phyloP scores from a whole-genome alignment of 371 early-diverging fungal species.

The Basidiobolus heterosporus region DNA sequence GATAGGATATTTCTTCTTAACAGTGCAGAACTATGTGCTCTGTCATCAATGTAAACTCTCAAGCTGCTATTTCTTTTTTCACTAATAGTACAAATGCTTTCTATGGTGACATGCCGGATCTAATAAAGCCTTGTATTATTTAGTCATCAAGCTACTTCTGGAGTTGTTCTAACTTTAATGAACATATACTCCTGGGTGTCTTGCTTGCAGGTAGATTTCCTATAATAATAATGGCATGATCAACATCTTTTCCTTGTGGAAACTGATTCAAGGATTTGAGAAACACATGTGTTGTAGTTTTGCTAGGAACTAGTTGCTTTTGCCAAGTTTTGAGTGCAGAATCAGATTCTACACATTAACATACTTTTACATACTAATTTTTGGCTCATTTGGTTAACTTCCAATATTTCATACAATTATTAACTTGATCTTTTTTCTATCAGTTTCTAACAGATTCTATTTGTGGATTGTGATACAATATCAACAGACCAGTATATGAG shows the following conservation, averaged over 20 bases:
- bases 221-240: slow-evolving; percentile 4
- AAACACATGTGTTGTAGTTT: no score
- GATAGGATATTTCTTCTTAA: slow-evolving; percentile 14
- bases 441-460: no score
- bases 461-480: no score
- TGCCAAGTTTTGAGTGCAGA: no score
- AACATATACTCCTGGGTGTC: slow-evolving; percentile 11
- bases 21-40: slow-evolving; percentile 16
- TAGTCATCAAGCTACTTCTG: slow-evolving; percentile 12
- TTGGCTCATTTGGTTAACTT: no score
- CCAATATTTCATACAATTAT: no score
- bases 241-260: slow-evolving; percentile 3
- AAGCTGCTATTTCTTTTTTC: slow-evolving; percentile 5
- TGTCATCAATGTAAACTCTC: slow-evolving; percentile 6
- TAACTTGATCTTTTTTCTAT: no score
- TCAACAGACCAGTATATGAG: no score
- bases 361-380: no score
- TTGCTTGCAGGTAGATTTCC: background rate
- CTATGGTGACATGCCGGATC: slow-evolving; percentile 8
- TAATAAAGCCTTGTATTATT: slow-evolving; percentile 5
- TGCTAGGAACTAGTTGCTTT: no score
- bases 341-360: no score
- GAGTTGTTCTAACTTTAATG: slow-evolving; percentile 11
- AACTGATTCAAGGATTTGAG: background rate
- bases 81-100: slow-evolving; percentile 7